phyloP scores from a whole-genome alignment of 352 stramenopile species.

The Phytophthora citrophthora region DNA sequence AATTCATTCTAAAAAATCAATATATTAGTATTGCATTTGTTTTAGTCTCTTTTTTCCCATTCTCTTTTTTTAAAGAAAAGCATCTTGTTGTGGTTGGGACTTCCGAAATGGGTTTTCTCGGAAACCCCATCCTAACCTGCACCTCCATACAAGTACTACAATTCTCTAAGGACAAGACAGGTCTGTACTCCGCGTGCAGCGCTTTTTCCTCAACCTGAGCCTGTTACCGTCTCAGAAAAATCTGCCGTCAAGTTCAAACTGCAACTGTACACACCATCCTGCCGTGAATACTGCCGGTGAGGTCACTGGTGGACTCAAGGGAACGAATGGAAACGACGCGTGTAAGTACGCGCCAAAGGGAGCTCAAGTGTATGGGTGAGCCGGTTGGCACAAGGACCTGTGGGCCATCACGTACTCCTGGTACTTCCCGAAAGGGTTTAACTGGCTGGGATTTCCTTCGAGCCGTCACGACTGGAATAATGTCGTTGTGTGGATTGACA shows the following conservation, averaged over 20 bases:
- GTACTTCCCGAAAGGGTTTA: neutral
- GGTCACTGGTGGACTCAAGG: neutral
- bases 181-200: too few relatives aligned
- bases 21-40: too few relatives aligned
- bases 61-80: too few relatives aligned
- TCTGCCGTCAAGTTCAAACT: neutral
- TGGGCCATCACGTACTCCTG: neutral
- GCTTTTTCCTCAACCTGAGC: neutral
- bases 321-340: too few relatives aligned
- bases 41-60: too few relatives aligned
- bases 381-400: neutral
- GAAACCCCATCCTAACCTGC: too few relatives aligned
- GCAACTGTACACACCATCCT: neutral
- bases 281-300: neutral
- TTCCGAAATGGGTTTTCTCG: too few relatives aligned
- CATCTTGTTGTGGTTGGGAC: too few relatives aligned
- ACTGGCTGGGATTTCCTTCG: neutral
- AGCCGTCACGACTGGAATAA: neutral
- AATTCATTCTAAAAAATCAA: too few relatives aligned
- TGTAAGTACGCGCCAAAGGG: neutral
- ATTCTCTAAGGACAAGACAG: too few relatives aligned
- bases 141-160: too few relatives aligned
- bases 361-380: neutral
- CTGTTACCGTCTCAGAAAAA: neutral
- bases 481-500: neutral